phyloP scores from a whole-genome alignment of 2,329 filamentous ascomycete species.

The Herpotrichia juniperi region DNA sequence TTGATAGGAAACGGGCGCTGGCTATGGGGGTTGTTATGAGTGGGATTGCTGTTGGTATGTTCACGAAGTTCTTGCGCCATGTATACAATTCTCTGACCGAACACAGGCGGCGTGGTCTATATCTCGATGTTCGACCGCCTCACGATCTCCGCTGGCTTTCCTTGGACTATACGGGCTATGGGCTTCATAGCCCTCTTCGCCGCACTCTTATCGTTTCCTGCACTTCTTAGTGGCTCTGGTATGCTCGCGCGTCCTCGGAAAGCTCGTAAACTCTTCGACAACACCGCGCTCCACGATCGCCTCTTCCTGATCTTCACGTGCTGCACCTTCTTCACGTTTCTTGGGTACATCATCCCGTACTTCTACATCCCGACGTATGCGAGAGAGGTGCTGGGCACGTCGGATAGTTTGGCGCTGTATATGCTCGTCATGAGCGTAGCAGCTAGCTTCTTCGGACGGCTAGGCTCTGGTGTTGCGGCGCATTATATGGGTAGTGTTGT shows the following conservation, averaged over 20 bases:
- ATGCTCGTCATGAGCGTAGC: conserved; percentile 41
- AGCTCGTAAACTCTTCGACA: conserved; percentile 41
- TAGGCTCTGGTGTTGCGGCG: conserved; percentile 35
- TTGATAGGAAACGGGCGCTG: conserved; percentile 37
- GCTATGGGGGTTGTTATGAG: conserved; percentile 46
- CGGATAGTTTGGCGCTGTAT: conserved; percentile 35
- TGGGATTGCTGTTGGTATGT: conserved; percentile 45
- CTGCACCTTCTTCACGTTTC: conserved; percentile 41
- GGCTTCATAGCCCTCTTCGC: conserved; percentile 40
- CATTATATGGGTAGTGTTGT: conserved; percentile 41
- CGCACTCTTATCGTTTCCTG: conserved; percentile 40
- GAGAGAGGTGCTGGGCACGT: conserved; percentile 33
- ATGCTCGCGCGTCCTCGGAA: conserved; percentile 34
- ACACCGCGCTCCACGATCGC: conserved; percentile 36
- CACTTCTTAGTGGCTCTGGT: conserved; percentile 38
- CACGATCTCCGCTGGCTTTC: conserved; percentile 33
- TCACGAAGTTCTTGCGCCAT: background rate
- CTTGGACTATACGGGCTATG: conserved; percentile 44
- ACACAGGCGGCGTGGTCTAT: conserved; percentile 41
- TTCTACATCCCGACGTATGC: conserved; percentile 47
- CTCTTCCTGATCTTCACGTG: conserved; percentile 44
- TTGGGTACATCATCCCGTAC: conserved; percentile 46
- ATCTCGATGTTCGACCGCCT: conserved; percentile 45
- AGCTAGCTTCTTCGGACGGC: conserved; percentile 42
- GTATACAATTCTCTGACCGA: conserved; percentile 12